Conservation (phyloP, 345 rosid species). For the Lepidium didymum region DNA sequence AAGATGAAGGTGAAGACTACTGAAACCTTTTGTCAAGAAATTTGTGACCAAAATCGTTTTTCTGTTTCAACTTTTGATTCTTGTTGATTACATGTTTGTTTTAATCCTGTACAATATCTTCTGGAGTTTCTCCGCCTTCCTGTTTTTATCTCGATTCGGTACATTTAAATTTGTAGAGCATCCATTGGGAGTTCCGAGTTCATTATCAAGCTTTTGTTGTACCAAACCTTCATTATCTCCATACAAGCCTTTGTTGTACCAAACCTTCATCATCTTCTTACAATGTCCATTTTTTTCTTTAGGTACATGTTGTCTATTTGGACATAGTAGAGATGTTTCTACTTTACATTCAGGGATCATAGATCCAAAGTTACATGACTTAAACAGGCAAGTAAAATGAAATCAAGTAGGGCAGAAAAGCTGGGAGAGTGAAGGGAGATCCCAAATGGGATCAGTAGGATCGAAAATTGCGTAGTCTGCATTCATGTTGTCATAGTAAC, state of each 20-base stretch:
- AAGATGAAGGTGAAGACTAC: conserved; percentile 55
- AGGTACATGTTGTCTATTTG: conserved; percentile 21
- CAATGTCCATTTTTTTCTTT: conserved; percentile 16
- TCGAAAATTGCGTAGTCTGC: conserved; percentile 30
- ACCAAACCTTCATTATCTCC: conserved; percentile 13
- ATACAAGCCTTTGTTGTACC: conserved; percentile 7
- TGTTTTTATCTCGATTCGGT: not conserved
- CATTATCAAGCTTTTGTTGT: conserved; percentile 17
- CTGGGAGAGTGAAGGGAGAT: conserved; percentile 50
- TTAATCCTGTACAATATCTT: conserved; percentile 22
- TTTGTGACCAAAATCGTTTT: not conserved
- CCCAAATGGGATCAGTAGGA: conserved; percentile 53
- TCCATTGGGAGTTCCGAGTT: conserved; percentile 14
- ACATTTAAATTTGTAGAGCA: conserved; percentile 12
- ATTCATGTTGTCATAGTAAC: conserved; percentile 32
- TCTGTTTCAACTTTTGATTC: conserved; percentile 7
- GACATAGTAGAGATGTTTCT: conserved; percentile 27
- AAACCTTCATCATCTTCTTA: conserved; percentile 20
- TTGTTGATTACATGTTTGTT: conserved; percentile 17
- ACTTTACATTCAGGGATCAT: conserved; percentile 20
- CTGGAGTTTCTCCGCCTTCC: not conserved
- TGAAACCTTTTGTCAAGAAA: conserved; percentile 7
- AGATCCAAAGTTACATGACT: conserved; percentile 5
- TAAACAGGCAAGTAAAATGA: not conserved
- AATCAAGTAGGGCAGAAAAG: conserved; percentile 37